Evolutionary conservation across 305 asterid genomes (phyloP).

Genomic region (Ilex paraguariensis): DNA sequence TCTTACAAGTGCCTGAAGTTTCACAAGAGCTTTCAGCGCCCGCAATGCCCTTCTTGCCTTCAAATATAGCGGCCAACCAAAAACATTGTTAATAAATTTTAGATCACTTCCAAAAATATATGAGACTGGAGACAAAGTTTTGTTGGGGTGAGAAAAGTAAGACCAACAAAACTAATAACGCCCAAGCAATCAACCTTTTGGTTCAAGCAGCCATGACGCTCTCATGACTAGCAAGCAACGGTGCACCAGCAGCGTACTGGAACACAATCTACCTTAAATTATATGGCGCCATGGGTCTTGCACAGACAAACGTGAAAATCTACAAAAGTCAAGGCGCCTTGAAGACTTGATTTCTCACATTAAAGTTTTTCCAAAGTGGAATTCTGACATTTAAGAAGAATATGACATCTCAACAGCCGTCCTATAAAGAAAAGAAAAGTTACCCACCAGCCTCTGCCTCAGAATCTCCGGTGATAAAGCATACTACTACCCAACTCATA

Average conservation of each 20-base stretch:
- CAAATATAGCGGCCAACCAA: not conserved
- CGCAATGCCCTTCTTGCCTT: constrained; percentile 79
- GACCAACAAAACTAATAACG: not conserved
- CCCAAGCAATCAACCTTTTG: too few relatives aligned
- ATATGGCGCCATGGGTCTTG: not conserved
- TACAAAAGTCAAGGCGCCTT: constrained; percentile 15
- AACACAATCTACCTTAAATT: too few relatives aligned
- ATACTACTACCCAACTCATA: constrained; percentile 9
- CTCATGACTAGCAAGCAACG: too few relatives aligned
- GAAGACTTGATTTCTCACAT: constrained; percentile 8
- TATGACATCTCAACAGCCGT: constrained; percentile 31
- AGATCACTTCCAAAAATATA: not conserved
- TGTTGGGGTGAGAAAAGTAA: too few relatives aligned
- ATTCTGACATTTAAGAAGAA: constrained; percentile 24
- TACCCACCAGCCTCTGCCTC: not conserved
- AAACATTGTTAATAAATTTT: not conserved
- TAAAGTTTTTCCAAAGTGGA: constrained; percentile 4
- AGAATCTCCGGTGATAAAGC: not conserved
- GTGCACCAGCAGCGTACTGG: too few relatives aligned
- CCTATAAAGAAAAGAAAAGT: constrained; percentile 27
- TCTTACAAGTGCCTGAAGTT: constrained; percentile 82
- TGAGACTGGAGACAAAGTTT: not conserved
- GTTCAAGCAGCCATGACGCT: too few relatives aligned
- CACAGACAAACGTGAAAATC: constrained; percentile 9
- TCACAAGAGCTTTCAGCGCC: constrained; percentile 76